A percentile compares a stretch with the other conserved stretches of the same genome.
Conservation (phyloP, 225 moss, liverwort and hornwort species). For the Rhytidiadelphus loreus region DNA sequence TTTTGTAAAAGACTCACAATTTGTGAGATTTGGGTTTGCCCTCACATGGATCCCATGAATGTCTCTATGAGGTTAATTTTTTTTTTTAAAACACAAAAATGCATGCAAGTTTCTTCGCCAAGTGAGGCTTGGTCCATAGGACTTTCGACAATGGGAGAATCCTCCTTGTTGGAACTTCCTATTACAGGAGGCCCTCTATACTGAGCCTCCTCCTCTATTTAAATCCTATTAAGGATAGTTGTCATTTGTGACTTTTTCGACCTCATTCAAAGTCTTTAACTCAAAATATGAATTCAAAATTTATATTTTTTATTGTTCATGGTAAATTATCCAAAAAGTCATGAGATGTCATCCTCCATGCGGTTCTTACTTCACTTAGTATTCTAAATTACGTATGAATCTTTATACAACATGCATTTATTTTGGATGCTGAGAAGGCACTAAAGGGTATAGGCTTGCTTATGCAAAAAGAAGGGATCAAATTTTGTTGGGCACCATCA, state of each 20-base stretch:
- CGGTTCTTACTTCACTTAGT: not conserved
- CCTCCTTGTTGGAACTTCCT: not conserved
- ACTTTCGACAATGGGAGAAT: accelerated
- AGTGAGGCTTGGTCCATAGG: accelerated
- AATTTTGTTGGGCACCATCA: not conserved
- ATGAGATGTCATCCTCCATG: not conserved
- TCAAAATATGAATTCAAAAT: not conserved
- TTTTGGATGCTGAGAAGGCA: accelerated
- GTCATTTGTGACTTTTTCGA: accelerated
- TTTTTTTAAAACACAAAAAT: not conserved
- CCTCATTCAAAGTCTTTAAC: accelerated
- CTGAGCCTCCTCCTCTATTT: accelerated
- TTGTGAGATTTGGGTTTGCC: not conserved
- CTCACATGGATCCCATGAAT: accelerated
- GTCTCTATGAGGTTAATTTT: accelerated
- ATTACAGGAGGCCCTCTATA: accelerated
- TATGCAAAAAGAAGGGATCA: not conserved
- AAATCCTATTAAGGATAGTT: accelerated
- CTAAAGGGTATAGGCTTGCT: not conserved
- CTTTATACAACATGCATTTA: not conserved
- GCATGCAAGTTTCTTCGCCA: accelerated
- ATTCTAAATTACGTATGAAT: not conserved
- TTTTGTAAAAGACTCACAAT: not conserved
- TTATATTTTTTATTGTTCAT: not conserved
- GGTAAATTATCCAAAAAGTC: not conserved